phyloP scores from a whole-genome alignment of 2,329 filamentous ascomycete genomes.

The Fusarium sp. region DNA sequence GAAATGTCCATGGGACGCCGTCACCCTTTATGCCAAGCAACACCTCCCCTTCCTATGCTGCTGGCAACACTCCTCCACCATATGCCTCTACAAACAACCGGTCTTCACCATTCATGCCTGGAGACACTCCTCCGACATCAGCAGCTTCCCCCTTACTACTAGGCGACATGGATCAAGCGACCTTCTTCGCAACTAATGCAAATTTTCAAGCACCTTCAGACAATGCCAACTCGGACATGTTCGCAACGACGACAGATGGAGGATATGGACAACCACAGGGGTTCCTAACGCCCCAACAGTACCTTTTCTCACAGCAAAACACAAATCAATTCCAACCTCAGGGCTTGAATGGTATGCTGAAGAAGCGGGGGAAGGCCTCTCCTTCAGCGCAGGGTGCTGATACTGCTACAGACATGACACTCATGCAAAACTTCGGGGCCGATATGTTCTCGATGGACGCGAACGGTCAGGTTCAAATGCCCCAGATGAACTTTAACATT shows the following conservation, averaged over 20 bases:
- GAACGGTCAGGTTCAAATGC: slow-evolving; percentile 44
- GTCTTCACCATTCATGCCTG: slow-evolving; percentile 30
- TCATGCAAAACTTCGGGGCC: slow-evolving; percentile 49
- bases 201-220: slow-evolving; percentile 45
- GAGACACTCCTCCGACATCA: slow-evolving; percentile 45
- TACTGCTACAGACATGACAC: slow-evolving; percentile 45
- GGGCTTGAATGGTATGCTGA: slow-evolving; percentile 42
- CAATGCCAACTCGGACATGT: slow-evolving; percentile 41
- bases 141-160: slow-evolving; percentile 57
- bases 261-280: slow-evolving; percentile 48
- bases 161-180: slow-evolving; percentile 52
- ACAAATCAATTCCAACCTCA: slow-evolving; percentile 39
- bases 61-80: slow-evolving; percentile 39
- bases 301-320: slow-evolving; percentile 52
- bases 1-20: slow-evolving; percentile 46
- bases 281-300: slow-evolving; percentile 54
- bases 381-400: slow-evolving; percentile 35
- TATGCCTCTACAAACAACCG: slow-evolving; percentile 15
- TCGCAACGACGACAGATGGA: slow-evolving; percentile 47
- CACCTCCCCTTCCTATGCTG: slow-evolving; percentile 22
- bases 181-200: slow-evolving; percentile 50
- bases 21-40: slow-evolving; percentile 25
- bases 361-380: slow-evolving; percentile 12
- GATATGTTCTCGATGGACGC: slow-evolving; percentile 44
- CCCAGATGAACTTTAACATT: slow-evolving; percentile 51